Evolutionary conservation across 2,329 filamentous ascomycete species (phyloP).

Genomic region (Curvularia hawaiiensis): DNA sequence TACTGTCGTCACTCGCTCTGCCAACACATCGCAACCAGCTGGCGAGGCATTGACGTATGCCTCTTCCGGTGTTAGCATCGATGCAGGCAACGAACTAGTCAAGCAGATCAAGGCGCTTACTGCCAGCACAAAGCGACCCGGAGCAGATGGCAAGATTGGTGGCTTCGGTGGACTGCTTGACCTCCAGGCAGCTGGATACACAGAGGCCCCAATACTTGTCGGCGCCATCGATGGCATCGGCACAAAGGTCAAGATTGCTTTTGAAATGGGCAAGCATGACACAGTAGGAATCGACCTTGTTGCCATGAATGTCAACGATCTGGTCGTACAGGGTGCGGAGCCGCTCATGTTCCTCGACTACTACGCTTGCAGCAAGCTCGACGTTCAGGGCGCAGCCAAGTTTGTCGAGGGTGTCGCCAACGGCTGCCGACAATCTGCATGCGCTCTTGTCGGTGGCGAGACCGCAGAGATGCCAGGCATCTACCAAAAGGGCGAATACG

Average conservation of each 20-base stretch:
- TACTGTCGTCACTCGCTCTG: constrained; percentile 47
- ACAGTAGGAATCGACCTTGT: constrained; percentile 97
- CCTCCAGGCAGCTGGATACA: constrained; percentile 74
- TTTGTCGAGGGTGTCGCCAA: constrained; percentile 91
- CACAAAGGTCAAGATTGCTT: constrained; percentile 95
- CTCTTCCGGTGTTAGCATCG: constrained; percentile 89
- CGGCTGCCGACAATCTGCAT: constrained; percentile 83
- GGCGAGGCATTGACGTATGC: constrained; percentile 76
- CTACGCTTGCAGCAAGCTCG: constrained; percentile 89
- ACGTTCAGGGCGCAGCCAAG: constrained; percentile 75
- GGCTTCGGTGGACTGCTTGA: constrained; percentile 92
- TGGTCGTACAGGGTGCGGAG: constrained; percentile 93
- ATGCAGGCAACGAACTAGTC: constrained; percentile 91
- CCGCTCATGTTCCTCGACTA: constrained; percentile 98
- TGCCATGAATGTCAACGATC: constrained; percentile 98
- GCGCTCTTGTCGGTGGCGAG: constrained; percentile 93
- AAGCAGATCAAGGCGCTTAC: constrained; percentile 90
- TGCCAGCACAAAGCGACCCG: constrained; percentile 80
- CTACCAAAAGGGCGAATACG: constrained; percentile 87
- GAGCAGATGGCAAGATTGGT: constrained; percentile 91
- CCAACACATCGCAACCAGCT: constrained; percentile 24
- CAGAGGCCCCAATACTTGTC: constrained; percentile 79
- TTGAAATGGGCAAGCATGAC: constrained; percentile 85
- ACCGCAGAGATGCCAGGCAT: constrained; percentile 98
- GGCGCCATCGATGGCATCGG: constrained; percentile 95